phyloP scores from a whole-genome alignment of 192 early-diverging fungal genomes.

The Dispira simplex region DNA sequence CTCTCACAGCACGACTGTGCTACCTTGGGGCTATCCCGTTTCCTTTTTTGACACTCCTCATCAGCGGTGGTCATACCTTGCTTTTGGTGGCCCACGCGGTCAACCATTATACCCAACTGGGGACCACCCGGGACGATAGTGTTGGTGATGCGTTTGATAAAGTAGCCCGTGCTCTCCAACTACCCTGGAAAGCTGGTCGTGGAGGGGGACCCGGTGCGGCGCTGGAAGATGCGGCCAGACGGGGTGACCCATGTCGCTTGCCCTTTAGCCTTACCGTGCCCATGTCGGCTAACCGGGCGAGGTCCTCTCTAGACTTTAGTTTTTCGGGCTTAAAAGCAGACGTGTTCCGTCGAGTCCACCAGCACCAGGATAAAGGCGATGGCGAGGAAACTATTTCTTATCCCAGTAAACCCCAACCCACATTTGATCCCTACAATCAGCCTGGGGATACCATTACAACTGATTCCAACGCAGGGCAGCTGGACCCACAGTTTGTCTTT shows the following conservation, averaged over 20 bases:
- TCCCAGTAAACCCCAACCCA: background rate
- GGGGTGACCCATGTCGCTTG: constrained; percentile 31
- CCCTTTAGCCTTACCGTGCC: constrained; percentile 31
- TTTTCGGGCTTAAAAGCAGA: constrained; percentile 63
- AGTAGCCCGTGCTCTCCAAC: constrained; percentile 41
- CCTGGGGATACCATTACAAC: too few relatives aligned
- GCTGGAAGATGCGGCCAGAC: constrained; percentile 39
- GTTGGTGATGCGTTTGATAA: constrained; percentile 72
- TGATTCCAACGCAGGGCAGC: background rate
- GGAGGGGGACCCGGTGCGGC: constrained; percentile 55
- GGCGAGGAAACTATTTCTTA: background rate
- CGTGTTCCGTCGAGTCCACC: constrained; percentile 33
- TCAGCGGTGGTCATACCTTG: constrained; percentile 65
- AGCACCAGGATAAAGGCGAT: constrained; percentile 5
- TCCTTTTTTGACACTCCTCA: constrained; percentile 53
- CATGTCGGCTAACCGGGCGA: constrained; percentile 36
- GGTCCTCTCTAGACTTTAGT: constrained; percentile 39
- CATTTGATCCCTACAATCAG: background rate
- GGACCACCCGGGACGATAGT: constrained; percentile 56
- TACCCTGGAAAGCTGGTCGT: constrained; percentile 46
- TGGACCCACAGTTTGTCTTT: constrained; percentile 11
- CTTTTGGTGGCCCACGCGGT: constrained; percentile 37
- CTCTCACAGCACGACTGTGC: constrained; percentile 53
- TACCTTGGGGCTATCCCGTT: constrained; percentile 23
- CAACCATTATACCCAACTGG: constrained; percentile 40